Conservation (phyloP, 352 stramenopile genomes). For the Pythium dissotocum region DNA sequence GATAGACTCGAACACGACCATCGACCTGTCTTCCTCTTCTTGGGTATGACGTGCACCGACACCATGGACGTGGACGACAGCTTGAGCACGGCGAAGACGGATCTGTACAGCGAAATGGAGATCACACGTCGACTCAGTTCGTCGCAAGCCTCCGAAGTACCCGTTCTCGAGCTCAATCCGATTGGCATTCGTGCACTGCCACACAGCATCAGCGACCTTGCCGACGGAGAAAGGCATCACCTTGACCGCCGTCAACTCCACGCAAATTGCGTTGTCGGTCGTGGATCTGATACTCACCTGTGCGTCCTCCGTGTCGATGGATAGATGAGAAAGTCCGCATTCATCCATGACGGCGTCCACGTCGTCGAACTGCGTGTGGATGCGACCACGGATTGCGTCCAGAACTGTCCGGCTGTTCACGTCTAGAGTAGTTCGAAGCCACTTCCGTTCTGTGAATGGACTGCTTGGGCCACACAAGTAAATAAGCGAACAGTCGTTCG, state of each 20-base stretch:
- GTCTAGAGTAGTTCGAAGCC: background rate
- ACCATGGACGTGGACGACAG: background rate
- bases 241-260: slow-evolving; percentile 8
- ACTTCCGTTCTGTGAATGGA: background rate
- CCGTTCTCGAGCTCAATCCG: slow-evolving; percentile 3
- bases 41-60: background rate
- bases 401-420: background rate
- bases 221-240: slow-evolving; percentile 4
- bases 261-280: slow-evolving; percentile 3
- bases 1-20: slow-evolving; percentile 3
- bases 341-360: background rate
- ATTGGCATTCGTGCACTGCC: slow-evolving; percentile 3
- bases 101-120: background rate
- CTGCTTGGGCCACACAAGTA: background rate
- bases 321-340: background rate
- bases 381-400: slow-evolving; percentile 2
- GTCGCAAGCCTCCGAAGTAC: background rate
- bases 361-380: slow-evolving; percentile 2
- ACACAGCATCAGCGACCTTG: slow-evolving; percentile 7
- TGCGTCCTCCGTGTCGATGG: background rate
- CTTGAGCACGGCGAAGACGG: background rate
- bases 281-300: background rate
- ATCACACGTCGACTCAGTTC: background rate
- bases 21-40: background rate
- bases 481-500: background rate